These are phyloP conservation scores for Ceratocystis albifundus DNA, from an alignment of 2,329 filamentous ascomycete genomes.

Conservation along the genomic window DNA sequence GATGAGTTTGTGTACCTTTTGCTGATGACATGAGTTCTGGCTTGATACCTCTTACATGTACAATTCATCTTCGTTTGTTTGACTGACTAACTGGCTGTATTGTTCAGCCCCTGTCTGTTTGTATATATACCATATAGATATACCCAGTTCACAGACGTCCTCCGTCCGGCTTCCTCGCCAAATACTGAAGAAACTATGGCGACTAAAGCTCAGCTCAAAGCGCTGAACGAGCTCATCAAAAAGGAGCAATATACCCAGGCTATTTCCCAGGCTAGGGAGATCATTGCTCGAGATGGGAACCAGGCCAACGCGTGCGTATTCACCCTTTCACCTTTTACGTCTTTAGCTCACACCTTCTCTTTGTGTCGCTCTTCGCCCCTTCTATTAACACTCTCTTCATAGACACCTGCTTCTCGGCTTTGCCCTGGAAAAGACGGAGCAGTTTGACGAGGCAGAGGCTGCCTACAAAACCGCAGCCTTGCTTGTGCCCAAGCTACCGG, in stretches of 20 bases:
- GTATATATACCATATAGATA: neutral
- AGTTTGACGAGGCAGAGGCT: constrained; percentile 59
- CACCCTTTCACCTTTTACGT: neutral
- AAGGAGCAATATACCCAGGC: constrained; percentile 69
- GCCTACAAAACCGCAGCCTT: constrained; percentile 62
- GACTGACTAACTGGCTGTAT: too few species aligned
- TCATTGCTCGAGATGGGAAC: constrained; percentile 60
- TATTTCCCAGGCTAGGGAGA: constrained; percentile 52
- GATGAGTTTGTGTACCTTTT: neutral
- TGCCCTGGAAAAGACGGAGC: constrained; percentile 64
- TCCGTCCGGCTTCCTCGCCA: neutral
- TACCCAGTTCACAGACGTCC: neutral
- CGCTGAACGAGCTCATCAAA: constrained; percentile 66
- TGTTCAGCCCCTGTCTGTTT: neutral
- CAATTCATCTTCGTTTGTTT: too few species aligned
- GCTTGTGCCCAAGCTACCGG: constrained; percentile 62
- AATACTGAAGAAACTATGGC: constrained; percentile 34
- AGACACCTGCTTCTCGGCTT: constrained; percentile 67
- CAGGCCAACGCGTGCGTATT: constrained; percentile 66
- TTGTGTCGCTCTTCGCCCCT: neutral
- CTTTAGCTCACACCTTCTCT: neutral
- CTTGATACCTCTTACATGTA: neutral
- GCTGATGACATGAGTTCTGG: neutral
- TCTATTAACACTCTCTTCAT: constrained; percentile 3
- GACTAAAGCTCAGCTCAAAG: constrained; percentile 65